These are phyloP conservation scores for Gossypium anomalum DNA, from an alignment of 345 rosid genomes.

Conservation along the genomic window DNA sequence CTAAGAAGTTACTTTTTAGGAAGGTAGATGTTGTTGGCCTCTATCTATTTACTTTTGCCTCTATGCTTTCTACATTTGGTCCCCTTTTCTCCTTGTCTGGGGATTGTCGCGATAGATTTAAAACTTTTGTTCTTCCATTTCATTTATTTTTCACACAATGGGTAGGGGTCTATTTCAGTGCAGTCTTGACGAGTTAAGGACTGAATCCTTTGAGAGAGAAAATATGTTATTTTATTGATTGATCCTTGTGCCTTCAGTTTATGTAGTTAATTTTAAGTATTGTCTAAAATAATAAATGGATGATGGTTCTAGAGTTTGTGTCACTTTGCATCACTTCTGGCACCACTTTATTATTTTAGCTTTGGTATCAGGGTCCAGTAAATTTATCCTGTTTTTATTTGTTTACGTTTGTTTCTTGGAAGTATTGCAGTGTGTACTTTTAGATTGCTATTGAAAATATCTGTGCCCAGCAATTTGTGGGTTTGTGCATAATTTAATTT, in stretches of 20 bases:
- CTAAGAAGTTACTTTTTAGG: not conserved
- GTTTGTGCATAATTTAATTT: not conserved
- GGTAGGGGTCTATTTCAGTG: not conserved
- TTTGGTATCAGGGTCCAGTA: not conserved
- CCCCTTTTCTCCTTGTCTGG: too few relatives aligned
- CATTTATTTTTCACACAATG: not conserved
- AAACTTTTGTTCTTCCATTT: not conserved
- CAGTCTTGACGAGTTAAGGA: not conserved
- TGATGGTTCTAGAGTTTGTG: not conserved
- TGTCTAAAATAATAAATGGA: conserved; percentile 7
- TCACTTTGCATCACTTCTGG: not conserved
- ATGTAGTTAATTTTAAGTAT: not conserved
- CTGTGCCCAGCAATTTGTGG: not conserved
- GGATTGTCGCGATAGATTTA: not conserved
- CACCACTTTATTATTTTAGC: not conserved
- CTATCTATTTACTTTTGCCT: conserved; percentile 6
- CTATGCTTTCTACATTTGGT: not conserved
- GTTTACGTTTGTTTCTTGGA: not conserved
- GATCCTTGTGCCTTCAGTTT: not conserved
- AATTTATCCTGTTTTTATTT: conserved; percentile 2
- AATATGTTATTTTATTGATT: not conserved
- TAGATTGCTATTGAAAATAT: not conserved
- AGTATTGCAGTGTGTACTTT: not conserved
- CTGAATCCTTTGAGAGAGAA: not conserved
- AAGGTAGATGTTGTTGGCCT: not conserved